Conservation (phyloP, 2,329 filamentous ascomycete genomes). For the Penicillium sp. region DNA sequence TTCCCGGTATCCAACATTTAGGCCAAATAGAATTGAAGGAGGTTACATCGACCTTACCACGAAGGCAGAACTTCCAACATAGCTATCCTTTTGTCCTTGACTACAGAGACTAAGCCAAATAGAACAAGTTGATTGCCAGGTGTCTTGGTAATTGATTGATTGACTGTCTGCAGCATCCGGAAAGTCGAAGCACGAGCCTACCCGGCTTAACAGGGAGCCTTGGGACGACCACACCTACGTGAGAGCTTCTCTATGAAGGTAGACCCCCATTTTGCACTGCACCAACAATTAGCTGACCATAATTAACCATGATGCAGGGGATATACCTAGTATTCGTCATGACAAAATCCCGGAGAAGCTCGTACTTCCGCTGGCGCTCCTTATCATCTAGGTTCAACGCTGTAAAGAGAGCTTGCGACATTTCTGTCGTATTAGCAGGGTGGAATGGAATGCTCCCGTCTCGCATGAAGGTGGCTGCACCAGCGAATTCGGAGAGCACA, state of each 20-base stretch:
- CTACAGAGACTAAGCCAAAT: no score
- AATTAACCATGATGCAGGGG: neutral
- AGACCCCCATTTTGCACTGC: constrained; percentile 33
- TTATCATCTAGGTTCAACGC: constrained; percentile 82
- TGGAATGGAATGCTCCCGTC: constrained; percentile 88
- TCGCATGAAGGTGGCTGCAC: constrained; percentile 77
- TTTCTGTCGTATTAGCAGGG: constrained; percentile 89
- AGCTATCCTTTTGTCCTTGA: no score
- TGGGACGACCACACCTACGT: constrained; percentile 7
- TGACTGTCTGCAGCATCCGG: neutral
- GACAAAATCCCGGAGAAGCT: constrained; percentile 80
- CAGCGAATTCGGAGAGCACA: constrained; percentile 90
- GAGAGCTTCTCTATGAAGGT: constrained; percentile 27
- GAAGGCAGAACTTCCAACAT: no score
- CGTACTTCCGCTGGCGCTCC: constrained; percentile 71
- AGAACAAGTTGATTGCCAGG: no score
- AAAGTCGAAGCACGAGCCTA: neutral
- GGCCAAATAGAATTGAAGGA: no score
- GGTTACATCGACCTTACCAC: no score
- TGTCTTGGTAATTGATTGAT: no score
- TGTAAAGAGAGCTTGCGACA: constrained; percentile 79
- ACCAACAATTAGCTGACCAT: neutral
- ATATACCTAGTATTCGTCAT: constrained; percentile 76
- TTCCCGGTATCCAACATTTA: no score
- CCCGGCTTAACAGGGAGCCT: constrained; percentile 3